Base-by-base conservation (phyloP, 768 basidiomycete genomes). In the Suillus paluster region DNA sequence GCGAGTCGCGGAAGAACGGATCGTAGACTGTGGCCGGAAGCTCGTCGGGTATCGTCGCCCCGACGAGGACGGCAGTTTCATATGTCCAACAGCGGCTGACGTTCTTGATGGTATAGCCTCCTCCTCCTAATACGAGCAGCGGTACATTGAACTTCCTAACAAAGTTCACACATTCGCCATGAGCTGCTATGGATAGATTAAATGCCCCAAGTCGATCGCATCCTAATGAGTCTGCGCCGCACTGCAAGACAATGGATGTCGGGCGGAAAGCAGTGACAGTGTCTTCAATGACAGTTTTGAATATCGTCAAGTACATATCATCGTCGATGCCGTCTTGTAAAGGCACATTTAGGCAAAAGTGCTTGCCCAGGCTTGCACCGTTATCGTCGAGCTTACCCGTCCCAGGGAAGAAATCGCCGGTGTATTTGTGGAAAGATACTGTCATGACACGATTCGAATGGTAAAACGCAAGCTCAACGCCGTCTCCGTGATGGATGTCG, bases 31-130 rank as follows among this genome's bases (percentile, higher is more conserved):
- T 98, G 25, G 80, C 78, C 0, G 97, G 97, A 10, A 99, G 87
- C 62, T 91, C 88, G 76, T 97, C 90, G 0, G 95, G 90, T 33
- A 99, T 85, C 41, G 83, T 77, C 0, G 89, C 85, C 17, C 92
- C 94, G 50, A 97, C 89, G 9, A 97, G 86, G 1, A 99, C 91
- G 14, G 94, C 89, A 0, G 97, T 99, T 75, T 99, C 97, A 79
- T 99, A 97, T 38, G 97, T 90, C 97, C 97, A 99, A 72, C 97
- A 99, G n/a, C 97, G 87, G 50, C 92, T 91, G 66, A 99, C 97
- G 71, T 97, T 97, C 71, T 95, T 92, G 74, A 98, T 92, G 5
- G 95, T 95, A 77, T 99, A 99, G 1, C 97, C 97, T 4, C 97
- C 97, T 2, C 97, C 97, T 45, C 97, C 97, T 7, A 99, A 74